phyloP scores from a whole-genome alignment of 768 basidiomycete species.

The Boletus vinaceobasis region DNA sequence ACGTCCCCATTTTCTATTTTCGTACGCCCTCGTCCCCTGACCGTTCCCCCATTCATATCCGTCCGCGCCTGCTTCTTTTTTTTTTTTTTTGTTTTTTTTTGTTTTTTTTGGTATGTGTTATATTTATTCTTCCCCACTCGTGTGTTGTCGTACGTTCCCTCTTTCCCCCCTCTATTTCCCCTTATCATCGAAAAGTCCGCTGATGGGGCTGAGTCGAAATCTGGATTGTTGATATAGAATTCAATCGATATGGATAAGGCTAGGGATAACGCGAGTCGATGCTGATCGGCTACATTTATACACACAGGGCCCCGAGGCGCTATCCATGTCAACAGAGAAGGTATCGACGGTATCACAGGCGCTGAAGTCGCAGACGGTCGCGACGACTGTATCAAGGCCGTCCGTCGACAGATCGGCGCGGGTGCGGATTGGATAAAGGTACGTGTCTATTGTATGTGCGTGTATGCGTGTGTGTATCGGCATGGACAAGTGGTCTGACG shows the following conservation, averaged over 20 bases:
- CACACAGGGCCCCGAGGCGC: constrained; percentile 52
- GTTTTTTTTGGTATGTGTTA: too few species aligned
- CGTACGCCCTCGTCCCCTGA: background rate
- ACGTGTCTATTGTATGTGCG: background rate
- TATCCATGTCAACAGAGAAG: constrained; percentile 44
- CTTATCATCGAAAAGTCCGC: constrained; percentile 19
- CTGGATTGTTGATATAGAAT: background rate
- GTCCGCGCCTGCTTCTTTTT: background rate
- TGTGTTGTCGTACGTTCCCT: background rate
- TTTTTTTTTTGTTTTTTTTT: background rate
- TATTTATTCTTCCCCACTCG: background rate
- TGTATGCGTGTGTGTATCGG: constrained; percentile 6
- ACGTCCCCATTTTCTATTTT: background rate
- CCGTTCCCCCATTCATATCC: background rate
- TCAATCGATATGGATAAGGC: background rate
- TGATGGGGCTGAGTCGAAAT: background rate
- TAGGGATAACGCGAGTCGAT: background rate
- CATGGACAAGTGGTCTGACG: background rate
- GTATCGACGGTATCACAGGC: constrained; percentile 54
- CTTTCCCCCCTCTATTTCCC: background rate
- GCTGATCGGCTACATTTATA: background rate
- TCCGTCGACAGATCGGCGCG: constrained; percentile 58
- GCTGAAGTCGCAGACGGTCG: constrained; percentile 59
- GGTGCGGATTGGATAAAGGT: constrained; percentile 72
- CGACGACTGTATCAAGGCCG: constrained; percentile 51